Evolutionary conservation across 352 stramenopile species (phyloP).

Genomic region (Globisporangium irregulare): DNA sequence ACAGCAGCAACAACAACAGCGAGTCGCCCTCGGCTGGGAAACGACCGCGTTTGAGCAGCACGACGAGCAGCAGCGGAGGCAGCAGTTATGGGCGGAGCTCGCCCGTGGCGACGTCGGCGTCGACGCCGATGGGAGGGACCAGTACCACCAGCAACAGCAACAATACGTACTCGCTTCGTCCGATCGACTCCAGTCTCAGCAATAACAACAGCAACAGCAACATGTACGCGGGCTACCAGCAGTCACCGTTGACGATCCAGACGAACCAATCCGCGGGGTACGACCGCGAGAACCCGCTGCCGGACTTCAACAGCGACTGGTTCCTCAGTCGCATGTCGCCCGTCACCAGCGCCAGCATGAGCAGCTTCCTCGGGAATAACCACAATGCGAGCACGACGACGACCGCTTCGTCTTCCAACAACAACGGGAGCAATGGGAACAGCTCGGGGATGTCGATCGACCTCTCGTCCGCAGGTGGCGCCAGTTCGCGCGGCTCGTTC

Average conservation of each 20-base stretch:
- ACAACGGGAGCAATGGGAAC: constrained; percentile 6
- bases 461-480: background rate
- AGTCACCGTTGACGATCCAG: constrained; percentile 16
- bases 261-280: constrained; percentile 22
- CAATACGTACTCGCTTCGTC: constrained; percentile 18
- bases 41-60: constrained; percentile 22
- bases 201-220: constrained; percentile 19
- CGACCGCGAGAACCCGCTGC: constrained; percentile 43
- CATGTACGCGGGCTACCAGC: constrained; percentile 21
- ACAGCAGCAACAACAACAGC: background rate
- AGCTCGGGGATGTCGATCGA: constrained; percentile 14
- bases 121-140: constrained; percentile 3
- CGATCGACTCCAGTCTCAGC: constrained; percentile 14
- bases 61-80: constrained; percentile 22
- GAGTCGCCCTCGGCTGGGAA: constrained; percentile 19
- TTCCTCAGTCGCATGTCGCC: constrained; percentile 27
- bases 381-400: background rate
- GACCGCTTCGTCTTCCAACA: constrained; percentile 5
- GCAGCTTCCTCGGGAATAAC: background rate
- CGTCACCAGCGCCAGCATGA: constrained; percentile 14
- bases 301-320: constrained; percentile 49
- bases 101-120: constrained; percentile 11
- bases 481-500: constrained; percentile 8
- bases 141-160: constrained; percentile 1
- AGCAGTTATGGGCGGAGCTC: constrained; percentile 25